A percentile compares a stretch with the other conserved stretches of the same genome.
phyloP scores from a whole-genome alignment of 2,329 filamentous ascomycete genomes.

The Colletotrichum kahawae region DNA sequence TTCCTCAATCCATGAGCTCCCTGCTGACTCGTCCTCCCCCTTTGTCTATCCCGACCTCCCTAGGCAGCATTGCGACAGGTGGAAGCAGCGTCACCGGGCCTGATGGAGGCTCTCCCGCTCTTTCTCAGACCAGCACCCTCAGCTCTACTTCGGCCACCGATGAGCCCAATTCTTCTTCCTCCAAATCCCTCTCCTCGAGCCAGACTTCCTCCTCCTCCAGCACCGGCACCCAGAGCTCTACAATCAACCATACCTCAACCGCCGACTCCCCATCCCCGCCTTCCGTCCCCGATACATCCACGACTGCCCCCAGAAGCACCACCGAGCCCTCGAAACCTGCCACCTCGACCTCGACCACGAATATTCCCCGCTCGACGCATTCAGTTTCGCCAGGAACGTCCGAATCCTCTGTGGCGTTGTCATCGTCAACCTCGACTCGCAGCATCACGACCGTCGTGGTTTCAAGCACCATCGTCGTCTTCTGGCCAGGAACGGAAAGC shows the following conservation, averaged over 20 bases:
- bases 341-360: not conserved
- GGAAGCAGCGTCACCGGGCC: not conserved
- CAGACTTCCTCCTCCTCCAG: not conserved
- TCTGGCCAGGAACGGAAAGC: not conserved
- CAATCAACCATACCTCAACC: not conserved
- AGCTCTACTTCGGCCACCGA: not conserved
- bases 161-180: not conserved
- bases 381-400: no score
- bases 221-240: not conserved
- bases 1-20: not conserved
- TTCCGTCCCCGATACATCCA: not conserved
- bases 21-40: not conserved
- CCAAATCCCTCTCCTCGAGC: not conserved
- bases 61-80: not conserved
- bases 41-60: not conserved
- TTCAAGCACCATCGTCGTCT: not conserved
- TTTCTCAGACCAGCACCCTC: not conserved
- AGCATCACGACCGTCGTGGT: not conserved
- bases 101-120: not conserved
- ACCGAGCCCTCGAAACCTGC: not conserved
- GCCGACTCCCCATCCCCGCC: not conserved
- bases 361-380: not conserved
- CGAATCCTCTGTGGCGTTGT: fast-evolving
- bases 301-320: not conserved
- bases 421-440: not conserved